Percentiles rank a stretch among this genome's conserved stretches.
Conservation (phyloP, 306 rosid species). For the Prunus dulcis region DNA sequence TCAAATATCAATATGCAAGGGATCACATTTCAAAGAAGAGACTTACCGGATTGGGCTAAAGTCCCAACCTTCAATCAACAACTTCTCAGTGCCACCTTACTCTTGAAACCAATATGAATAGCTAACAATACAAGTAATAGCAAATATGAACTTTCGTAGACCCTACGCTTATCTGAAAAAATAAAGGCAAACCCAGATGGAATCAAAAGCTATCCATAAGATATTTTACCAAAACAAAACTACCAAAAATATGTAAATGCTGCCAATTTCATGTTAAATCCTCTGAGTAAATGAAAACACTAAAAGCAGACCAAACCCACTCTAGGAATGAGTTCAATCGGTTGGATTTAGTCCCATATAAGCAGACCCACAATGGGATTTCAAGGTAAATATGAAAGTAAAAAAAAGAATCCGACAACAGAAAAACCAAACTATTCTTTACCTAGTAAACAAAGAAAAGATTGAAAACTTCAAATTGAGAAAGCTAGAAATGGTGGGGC, state of each 20-base stretch:
- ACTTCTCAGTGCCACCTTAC: slow-evolving; percentile 9
- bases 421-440: background rate
- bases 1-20: too few species aligned
- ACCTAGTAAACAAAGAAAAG: background rate
- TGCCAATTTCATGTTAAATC: slow-evolving; percentile 13
- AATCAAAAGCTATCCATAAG: slow-evolving; percentile 8
- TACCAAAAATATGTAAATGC: slow-evolving; percentile 11
- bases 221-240: background rate
- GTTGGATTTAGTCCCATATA: background rate
- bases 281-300: background rate
- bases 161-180: slow-evolving; percentile 16
- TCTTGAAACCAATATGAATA: slow-evolving; percentile 2
- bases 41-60: slow-evolving; percentile 20
- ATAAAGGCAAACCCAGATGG: slow-evolving; percentile 9
- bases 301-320: background rate
- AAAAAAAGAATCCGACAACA: background rate
- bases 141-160: background rate
- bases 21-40: background rate
- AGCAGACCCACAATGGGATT: background rate
- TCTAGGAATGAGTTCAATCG: background rate
- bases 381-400: background rate
- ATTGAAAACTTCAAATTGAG: too few species aligned
- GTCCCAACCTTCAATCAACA: slow-evolving; percentile 10
- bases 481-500: too few species aligned
- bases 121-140: background rate